Percentiles rank a stretch among this genome's conserved stretches.
Evolutionary conservation across 179 eudicot genomes (phyloP).

Genomic region (Vitellaria paradoxa): DNA sequence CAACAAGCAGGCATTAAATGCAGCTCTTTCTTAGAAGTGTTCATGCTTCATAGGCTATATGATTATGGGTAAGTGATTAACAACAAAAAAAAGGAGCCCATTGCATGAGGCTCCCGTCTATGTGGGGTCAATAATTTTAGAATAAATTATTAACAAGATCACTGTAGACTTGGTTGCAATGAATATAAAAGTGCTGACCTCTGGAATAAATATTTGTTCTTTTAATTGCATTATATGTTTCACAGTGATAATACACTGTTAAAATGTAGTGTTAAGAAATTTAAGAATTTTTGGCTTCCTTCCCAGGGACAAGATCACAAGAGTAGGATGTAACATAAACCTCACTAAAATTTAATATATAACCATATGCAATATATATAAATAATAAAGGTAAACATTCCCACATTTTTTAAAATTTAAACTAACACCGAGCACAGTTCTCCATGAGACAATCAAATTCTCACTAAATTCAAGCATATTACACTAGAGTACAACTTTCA

Average conservation of each 20-base stretch:
- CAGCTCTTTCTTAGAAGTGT: not conserved
- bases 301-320: not conserved
- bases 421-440: not conserved
- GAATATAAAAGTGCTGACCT: not conserved
- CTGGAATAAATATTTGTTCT: not conserved
- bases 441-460: not conserved
- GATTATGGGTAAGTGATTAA: not conserved
- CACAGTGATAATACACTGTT: not conserved
- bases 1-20: too few species aligned
- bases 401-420: not conserved
- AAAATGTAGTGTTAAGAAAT: too few species aligned
- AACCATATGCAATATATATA: not conserved
- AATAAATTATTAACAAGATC: not conserved
- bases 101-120: too few species aligned
- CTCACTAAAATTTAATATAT: not conserved
- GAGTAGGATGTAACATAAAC: not conserved
- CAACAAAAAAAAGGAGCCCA: too few species aligned
- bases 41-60: not conserved
- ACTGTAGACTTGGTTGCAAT: not conserved
- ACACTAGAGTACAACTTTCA: not conserved
- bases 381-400: not conserved
- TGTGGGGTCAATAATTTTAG: too few species aligned
- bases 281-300: not conserved
- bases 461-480: not conserved
- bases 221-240: not conserved